phyloP scores from a whole-genome alignment of 139 green algal genomes.

The Raphidocelis subcapitata region DNA sequence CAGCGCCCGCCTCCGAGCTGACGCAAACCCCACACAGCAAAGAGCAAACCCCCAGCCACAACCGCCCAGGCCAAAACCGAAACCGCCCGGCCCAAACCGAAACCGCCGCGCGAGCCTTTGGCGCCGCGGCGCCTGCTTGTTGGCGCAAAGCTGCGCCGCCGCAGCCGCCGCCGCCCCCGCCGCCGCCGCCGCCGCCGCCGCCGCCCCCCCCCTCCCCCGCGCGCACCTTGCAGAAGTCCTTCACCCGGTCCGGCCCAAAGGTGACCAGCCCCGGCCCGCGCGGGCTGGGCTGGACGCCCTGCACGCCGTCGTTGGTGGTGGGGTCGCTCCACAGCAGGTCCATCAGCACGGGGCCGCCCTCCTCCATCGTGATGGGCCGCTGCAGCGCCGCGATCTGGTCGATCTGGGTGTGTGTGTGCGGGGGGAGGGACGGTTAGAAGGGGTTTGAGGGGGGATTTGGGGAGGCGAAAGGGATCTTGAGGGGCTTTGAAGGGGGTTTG shows the following conservation, averaged over 20 bases:
- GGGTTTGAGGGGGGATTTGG: no score
- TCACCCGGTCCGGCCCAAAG: slow-evolving; percentile 97
- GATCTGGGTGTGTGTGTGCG: slow-evolving; percentile 42
- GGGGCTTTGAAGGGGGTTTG: no score
- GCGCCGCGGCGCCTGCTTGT: no score
- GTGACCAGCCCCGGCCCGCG: slow-evolving; percentile 93
- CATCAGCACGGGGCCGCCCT: slow-evolving; percentile 92
- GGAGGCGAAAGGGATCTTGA: no score
- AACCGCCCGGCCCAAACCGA: neutral
- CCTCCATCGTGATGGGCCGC: slow-evolving; percentile 94
- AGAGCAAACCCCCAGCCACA: neutral
- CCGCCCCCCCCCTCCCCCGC: no score
- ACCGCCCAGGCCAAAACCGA: neutral
- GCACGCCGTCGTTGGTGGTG: slow-evolving; percentile 94
- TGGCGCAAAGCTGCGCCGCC: no score
- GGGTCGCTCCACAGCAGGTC: slow-evolving; percentile 98
- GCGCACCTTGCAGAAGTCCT: slow-evolving; percentile 93
- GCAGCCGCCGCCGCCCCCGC: no score
- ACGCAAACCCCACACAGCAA: neutral
- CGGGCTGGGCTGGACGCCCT: slow-evolving; percentile 90
- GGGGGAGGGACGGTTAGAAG: no score
- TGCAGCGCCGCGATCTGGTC: slow-evolving; percentile 90
- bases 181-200: no score
- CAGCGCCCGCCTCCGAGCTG: neutral
- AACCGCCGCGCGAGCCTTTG: no score